These are phyloP conservation scores for Exophiala sp. DNA, from an alignment of 2,329 filamentous ascomycete genomes.

Conservation along the genomic window DNA sequence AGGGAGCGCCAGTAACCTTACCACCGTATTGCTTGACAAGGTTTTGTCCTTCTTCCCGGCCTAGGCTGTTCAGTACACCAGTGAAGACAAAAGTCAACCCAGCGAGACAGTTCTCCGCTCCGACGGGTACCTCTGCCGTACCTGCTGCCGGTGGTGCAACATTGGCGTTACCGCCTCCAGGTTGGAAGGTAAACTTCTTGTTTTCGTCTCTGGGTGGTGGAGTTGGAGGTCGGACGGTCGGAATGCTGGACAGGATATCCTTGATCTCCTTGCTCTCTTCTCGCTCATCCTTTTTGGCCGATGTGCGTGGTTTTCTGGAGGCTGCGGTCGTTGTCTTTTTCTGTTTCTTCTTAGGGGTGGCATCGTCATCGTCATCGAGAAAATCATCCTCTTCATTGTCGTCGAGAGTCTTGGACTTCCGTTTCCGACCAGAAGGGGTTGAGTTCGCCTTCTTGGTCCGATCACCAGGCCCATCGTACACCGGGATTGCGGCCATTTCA, in stretches of 20 bases:
- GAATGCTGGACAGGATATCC: constrained; percentile 81
- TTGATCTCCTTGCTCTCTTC: constrained; percentile 68
- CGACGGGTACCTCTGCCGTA: constrained; percentile 67
- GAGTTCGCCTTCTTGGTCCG: constrained; percentile 32
- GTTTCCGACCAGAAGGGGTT: constrained; percentile 42
- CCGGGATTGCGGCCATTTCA: constrained; percentile 23
- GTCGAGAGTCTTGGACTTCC: constrained; percentile 51
- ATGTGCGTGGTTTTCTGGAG: constrained; percentile 48
- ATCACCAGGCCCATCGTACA: constrained; percentile 33
- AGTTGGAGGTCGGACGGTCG: constrained; percentile 72
- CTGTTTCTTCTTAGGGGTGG: constrained; percentile 48
- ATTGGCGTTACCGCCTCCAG: constrained; percentile 47
- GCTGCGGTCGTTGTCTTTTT: constrained; percentile 35
- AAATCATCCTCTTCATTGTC: constrained; percentile 39
- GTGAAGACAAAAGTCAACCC: constrained; percentile 95
- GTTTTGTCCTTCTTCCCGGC: constrained; percentile 75
- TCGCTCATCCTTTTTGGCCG: constrained; percentile 59
- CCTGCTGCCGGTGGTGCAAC: constrained; percentile 59
- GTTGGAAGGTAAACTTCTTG: constrained; percentile 59
- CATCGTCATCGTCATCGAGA: constrained; percentile 42
- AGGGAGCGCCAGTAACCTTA: constrained; percentile 78
- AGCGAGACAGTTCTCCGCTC: constrained; percentile 80
- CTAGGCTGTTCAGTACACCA: constrained; percentile 71
- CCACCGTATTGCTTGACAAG: constrained; percentile 92
- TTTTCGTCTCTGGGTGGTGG: constrained; percentile 64